Evolutionary conservation across 352 stramenopile genomes (phyloP), one percentile per base, ranked within the genome.

Genomic region (Pythium biforme): DNA sequence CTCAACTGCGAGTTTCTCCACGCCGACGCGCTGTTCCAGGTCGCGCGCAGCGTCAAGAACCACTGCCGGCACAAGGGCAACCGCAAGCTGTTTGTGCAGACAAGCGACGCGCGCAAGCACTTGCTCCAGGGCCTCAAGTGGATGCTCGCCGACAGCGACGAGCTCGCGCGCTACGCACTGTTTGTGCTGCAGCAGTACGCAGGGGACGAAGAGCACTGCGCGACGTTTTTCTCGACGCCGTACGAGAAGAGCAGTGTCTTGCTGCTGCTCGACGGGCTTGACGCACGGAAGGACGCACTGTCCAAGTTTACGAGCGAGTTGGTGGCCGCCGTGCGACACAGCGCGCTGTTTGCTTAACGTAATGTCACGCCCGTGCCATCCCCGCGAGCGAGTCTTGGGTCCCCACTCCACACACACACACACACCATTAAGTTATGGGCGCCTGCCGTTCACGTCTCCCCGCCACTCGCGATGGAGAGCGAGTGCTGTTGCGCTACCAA

Each of bases 61-160:
- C 70, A 81, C 57, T 90, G 81, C 67, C 74, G 83, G 27, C 76
- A 89, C 79, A 74, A 76, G 56, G 77, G 74, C 62, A 92, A 92
- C 76, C 80, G 81, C 61, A 73, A 76, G 33, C 51, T 87, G 20
- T 89, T 92, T 50, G 47, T 88, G 9, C 59, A 79, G 39, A 37
- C 70, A 2, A 33, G 19, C 10, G 55, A 60, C 23, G 66, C 81
- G 22, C 77, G 69, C 26, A 59, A 74, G 10, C 64, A 67, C 37
- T 75, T 92, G 11, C 47, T 86, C 23, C 67, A 76, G 63, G 75
- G 66, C 14, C 69, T 92, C 27, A 75, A 83, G 63, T 90, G 73
- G 83, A 88, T 89, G 77, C 72, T 90, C 4, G 61, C 58, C 12
- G 77, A 87, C 67, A 76, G 59, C 22, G 79, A 92, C 20, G 72